Conservation (phyloP, 768 basidiomycete species). For the Suillus ampliporus region DNA sequence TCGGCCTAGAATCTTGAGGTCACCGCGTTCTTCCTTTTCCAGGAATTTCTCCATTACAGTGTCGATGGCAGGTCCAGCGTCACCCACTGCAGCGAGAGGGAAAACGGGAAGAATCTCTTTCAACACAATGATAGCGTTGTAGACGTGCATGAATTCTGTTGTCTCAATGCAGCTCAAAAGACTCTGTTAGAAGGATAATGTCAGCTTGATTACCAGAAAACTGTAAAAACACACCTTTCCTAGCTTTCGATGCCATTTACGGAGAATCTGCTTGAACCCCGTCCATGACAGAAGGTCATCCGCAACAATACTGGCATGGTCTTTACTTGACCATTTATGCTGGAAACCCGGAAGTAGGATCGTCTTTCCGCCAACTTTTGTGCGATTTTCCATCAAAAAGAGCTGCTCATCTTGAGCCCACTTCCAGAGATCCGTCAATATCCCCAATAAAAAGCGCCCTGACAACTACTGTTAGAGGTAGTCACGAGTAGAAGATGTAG, state of each 20-base stretch:
- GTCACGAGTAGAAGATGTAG: slow-evolving; percentile 4
- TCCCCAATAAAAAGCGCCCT: slow-evolving; percentile 88
- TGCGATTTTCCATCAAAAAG: slow-evolving; percentile 75
- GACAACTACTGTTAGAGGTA: slow-evolving; percentile 9
- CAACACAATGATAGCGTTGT: slow-evolving; percentile 93
- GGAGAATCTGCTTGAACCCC: slow-evolving; percentile 69
- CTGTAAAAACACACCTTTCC: slow-evolving; percentile 56
- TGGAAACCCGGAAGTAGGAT: slow-evolving; percentile 75
- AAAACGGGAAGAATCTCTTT: slow-evolving; percentile 92
- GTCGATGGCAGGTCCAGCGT: slow-evolving; percentile 60
- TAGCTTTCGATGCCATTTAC: slow-evolving; percentile 87
- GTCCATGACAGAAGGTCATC: slow-evolving; percentile 71
- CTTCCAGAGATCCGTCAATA: slow-evolving; percentile 75
- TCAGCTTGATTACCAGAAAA: neutral
- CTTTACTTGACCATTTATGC: slow-evolving; percentile 54
- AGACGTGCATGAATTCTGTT: slow-evolving; percentile 95
- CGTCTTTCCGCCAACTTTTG: slow-evolving; percentile 63
- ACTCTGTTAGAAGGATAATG: slow-evolving; percentile 50
- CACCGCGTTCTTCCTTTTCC: slow-evolving; percentile 80
- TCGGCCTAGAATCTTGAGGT: slow-evolving; percentile 79
- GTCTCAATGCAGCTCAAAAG: slow-evolving; percentile 84
- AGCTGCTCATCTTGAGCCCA: slow-evolving; percentile 82
- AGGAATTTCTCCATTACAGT: slow-evolving; percentile 68
- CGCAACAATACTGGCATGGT: slow-evolving; percentile 40
- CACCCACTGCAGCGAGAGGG: slow-evolving; percentile 68